phyloP scores from a whole-genome alignment of 2,329 filamentous ascomycete genomes.

The Parascedosporium putredinis region DNA sequence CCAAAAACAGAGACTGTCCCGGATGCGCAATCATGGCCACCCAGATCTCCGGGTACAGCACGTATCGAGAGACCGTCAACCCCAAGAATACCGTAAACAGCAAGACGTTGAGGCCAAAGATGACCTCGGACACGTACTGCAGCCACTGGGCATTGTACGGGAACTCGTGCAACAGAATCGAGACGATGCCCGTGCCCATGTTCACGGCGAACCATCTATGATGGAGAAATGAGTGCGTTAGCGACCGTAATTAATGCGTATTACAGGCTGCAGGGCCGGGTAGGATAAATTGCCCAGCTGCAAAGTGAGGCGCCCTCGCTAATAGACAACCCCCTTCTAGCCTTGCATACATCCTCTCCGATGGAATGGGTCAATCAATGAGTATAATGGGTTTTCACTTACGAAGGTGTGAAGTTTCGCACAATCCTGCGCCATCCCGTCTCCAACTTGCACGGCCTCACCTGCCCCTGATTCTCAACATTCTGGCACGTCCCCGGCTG shows the following conservation, averaged over 20 bases:
- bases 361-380: too few species aligned
- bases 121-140: slow-evolving; percentile 45
- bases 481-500: not conserved
- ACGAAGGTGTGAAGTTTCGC: slow-evolving; percentile 46
- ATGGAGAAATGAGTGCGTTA: too few species aligned
- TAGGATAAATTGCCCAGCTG: too few species aligned
- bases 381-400: slow-evolving; percentile 15
- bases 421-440: slow-evolving; percentile 34
- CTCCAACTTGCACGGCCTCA: slow-evolving; percentile 17
- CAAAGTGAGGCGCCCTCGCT: too few species aligned
- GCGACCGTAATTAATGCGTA: too few species aligned
- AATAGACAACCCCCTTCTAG: too few species aligned
- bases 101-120: slow-evolving; percentile 49
- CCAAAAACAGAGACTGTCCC: slow-evolving; percentile 57
- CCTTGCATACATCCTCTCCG: too few species aligned
- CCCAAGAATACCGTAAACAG: slow-evolving; percentile 45
- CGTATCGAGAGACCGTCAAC: slow-evolving; percentile 50
- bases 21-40: slow-evolving; percentile 55
- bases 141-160: slow-evolving; percentile 51
- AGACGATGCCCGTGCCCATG: slow-evolving; percentile 61
- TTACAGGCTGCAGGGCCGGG: too few species aligned
- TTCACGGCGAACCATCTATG: slow-evolving; percentile 50
- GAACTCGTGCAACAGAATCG: slow-evolving; percentile 49
- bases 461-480: not conserved
- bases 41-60: slow-evolving; percentile 57